These are phyloP conservation scores for Vanilla planifolia DNA, from an alignment of 106 monocot species.

Conservation along the genomic window DNA sequence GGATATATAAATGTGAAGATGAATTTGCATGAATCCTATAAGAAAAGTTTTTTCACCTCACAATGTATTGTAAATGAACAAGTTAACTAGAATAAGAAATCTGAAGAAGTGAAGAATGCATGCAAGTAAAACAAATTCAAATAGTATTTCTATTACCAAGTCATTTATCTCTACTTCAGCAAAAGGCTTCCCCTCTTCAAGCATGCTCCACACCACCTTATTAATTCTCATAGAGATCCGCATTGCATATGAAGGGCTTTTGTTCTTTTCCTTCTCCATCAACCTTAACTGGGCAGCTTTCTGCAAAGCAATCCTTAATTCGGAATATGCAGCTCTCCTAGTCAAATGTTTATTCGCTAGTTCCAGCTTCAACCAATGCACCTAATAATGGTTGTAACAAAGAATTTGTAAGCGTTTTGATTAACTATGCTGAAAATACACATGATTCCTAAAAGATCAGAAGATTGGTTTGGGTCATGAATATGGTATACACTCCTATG, in stretches of 20 bases:
- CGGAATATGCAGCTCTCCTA: conserved; percentile 49
- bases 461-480: not conserved
- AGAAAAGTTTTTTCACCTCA: too few species aligned
- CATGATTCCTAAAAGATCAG: not conserved
- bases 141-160: too few species aligned
- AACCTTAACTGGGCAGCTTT: conserved; percentile 73
- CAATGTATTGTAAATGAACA: too few species aligned
- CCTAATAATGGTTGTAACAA: conserved; percentile 28
- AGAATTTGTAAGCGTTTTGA: not conserved
- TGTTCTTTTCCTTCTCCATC: conserved; percentile 93
- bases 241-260: conserved; percentile 90
- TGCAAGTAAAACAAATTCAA: not conserved
- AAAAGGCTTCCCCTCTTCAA: conserved; percentile 87
- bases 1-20: too few species aligned
- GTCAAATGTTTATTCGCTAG: conserved; percentile 42
- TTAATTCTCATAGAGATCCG: conserved; percentile 81
- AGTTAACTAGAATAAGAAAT: too few species aligned
- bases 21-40: too few species aligned
- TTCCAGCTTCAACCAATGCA: conserved; percentile 61
- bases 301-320: conserved; percentile 63
- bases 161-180: conserved; percentile 93
- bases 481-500: too few species aligned
- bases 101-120: too few species aligned
- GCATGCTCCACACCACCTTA: conserved; percentile 94
- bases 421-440: not conserved